phyloP scores from a whole-genome alignment of 805 yeast species.

The Candida pseudoglaebosa region DNA sequence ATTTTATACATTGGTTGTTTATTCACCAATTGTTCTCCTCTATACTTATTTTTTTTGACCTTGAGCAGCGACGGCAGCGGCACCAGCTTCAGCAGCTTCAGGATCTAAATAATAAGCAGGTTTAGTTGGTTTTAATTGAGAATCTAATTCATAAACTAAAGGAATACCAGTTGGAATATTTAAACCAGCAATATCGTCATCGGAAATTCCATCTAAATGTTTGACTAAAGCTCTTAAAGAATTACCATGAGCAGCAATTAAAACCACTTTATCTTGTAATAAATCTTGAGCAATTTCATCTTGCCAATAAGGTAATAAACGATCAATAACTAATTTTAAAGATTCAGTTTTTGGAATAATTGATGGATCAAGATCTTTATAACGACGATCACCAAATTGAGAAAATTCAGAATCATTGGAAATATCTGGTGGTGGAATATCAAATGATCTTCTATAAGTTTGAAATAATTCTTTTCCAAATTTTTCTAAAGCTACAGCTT shows the following conservation, averaged over 20 bases:
- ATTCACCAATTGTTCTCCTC: too few species aligned
- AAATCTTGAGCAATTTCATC: conserved; percentile 84
- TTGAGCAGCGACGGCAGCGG: conserved; percentile 98
- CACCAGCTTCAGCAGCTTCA: conserved; percentile 99
- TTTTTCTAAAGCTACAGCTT: conserved; percentile 83
- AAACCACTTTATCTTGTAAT: conserved; percentile 81
- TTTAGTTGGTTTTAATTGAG: conserved; percentile 81
- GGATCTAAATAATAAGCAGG: conserved; percentile 97
- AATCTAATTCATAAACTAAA: conserved; percentile 92
- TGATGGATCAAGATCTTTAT: conserved; percentile 75
- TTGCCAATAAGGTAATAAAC: conserved; percentile 96
- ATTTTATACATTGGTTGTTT: too few species aligned
- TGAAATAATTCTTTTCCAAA: conserved; percentile 92
- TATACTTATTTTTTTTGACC: conserved; percentile 49
- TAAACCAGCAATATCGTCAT: conserved; percentile 85
- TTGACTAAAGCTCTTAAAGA: conserved; percentile 94
- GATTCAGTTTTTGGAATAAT: conserved; percentile 94
- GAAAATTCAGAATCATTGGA: conserved; percentile 75
- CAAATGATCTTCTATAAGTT: conserved; percentile 96
- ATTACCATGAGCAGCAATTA: conserved; percentile 97
- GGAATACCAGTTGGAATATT: conserved; percentile 99
- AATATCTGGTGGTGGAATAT: conserved; percentile 91
- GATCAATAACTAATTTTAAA: conserved; percentile 88
- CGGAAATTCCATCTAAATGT: conserved; percentile 91
- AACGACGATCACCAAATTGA: conserved; percentile 83